phyloP scores from a whole-genome alignment of 495 filamentous ascomycete genomes.

The Neurospora sp. region DNA sequence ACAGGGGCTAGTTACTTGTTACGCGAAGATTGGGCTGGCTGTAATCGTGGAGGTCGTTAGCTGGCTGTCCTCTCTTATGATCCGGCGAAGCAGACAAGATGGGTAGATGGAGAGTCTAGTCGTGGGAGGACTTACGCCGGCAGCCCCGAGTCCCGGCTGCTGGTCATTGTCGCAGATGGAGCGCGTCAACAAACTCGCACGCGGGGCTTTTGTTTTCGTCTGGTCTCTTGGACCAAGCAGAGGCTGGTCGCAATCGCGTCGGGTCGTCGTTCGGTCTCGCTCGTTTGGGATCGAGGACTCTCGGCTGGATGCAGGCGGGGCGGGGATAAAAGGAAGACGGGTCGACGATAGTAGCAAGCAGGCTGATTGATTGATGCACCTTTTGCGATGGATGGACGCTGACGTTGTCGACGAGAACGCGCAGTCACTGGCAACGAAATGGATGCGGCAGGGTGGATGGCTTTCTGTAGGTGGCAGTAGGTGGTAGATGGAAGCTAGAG shows the following conservation, averaged over 20 bases:
- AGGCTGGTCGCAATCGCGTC: neutral
- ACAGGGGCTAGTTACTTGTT: slow-evolving; percentile 43
- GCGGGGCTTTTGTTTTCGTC: slow-evolving; percentile 6
- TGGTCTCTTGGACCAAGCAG: slow-evolving; percentile 3
- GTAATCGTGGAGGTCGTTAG: slow-evolving; percentile 7
- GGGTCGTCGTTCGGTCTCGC: neutral
- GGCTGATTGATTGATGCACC: neutral
- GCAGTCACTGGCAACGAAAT: slow-evolving; percentile 3
- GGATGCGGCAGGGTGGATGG: neutral
- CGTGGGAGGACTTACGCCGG: slow-evolving; percentile 17
- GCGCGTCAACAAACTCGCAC: slow-evolving; percentile 5
- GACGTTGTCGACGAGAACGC: slow-evolving; percentile 1
- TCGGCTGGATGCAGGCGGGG: neutral
- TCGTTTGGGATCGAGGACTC: slow-evolving; percentile 2
- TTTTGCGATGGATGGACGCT: neutral
- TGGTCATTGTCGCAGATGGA: slow-evolving; percentile 18
- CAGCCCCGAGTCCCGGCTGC: slow-evolving; percentile 20
- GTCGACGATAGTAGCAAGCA: neutral
- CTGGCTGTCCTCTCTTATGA: slow-evolving; percentile 2
- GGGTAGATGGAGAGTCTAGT: neutral
- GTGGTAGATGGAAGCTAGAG: slow-evolving; percentile 4
- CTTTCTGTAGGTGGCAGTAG: neutral
- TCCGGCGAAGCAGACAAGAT: neutral
- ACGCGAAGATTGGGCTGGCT: slow-evolving; percentile 55
- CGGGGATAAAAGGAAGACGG: neutral